Conservation (phyloP, 2,329 filamentous ascomycete species). For the Hysterium pulicare region DNA sequence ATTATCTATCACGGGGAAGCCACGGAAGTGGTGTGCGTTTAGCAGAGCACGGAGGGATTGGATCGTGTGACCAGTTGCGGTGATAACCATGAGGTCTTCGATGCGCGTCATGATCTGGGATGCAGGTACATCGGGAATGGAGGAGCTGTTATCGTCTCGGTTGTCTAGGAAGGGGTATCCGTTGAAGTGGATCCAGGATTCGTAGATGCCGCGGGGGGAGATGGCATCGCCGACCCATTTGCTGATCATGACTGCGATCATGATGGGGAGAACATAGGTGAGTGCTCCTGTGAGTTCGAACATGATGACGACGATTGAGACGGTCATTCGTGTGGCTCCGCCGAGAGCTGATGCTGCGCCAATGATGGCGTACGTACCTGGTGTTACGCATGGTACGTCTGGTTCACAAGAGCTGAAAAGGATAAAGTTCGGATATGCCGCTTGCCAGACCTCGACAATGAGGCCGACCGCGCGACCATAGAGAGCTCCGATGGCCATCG, state of each 20-base stretch:
- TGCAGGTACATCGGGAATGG: slow-evolving; percentile 80
- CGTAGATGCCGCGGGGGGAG: slow-evolving; percentile 89
- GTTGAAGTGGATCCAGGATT: slow-evolving; percentile 95
- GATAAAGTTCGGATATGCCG: slow-evolving; percentile 71
- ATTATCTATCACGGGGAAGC: slow-evolving; percentile 86
- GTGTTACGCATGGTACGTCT: slow-evolving; percentile 83
- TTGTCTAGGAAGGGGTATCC: slow-evolving; percentile 95
- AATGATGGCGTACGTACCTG: slow-evolving; percentile 94
- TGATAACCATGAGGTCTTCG: slow-evolving; percentile 85
- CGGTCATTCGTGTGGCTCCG: slow-evolving; percentile 92
- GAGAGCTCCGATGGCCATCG: slow-evolving; percentile 91
- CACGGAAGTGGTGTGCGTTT: slow-evolving; percentile 72
- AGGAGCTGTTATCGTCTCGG: slow-evolving; percentile 61
- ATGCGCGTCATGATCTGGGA: slow-evolving; percentile 87
- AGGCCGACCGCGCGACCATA: slow-evolving; percentile 87
- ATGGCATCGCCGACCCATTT: slow-evolving; percentile 99
- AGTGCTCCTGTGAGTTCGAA: slow-evolving; percentile 96
- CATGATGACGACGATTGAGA: slow-evolving; percentile 98
- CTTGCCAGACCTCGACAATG: slow-evolving; percentile 82
- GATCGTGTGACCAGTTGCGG: slow-evolving; percentile 84
- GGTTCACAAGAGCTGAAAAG: slow-evolving; percentile 78
- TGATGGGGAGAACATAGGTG: slow-evolving; percentile 95
- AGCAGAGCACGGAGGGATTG: slow-evolving; percentile 69
- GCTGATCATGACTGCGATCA: slow-evolving; percentile 96
- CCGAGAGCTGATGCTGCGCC: slow-evolving; percentile 92